Conservation (phyloP, 2,329 filamentous ascomycete genomes). For the Metarhizium robertsii region DNA sequence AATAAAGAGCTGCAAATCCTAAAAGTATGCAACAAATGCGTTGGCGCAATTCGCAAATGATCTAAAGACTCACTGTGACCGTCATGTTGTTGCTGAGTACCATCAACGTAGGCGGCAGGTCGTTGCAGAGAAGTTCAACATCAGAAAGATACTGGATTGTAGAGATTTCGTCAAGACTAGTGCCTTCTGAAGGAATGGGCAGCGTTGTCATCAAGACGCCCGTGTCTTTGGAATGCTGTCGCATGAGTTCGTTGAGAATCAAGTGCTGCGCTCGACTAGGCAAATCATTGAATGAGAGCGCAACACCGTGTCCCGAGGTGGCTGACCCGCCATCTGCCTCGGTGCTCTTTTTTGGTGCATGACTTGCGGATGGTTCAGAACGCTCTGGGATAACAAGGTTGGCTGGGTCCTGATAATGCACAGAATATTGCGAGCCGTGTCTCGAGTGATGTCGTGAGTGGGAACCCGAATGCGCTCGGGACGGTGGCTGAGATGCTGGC, state of each 20-base stretch:
- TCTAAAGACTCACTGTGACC: conserved; percentile 64
- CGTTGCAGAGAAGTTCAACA: conserved; percentile 68
- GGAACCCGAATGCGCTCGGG: conserved; percentile 10
- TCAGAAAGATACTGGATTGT: conserved; percentile 69
- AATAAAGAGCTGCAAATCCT: background rate
- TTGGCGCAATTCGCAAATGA: background rate
- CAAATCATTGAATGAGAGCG: conserved; percentile 78
- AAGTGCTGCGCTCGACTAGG: conserved; percentile 78
- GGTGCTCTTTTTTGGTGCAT: conserved; percentile 5
- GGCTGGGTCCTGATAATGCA: conserved; percentile 22
- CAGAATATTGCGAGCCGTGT: conserved; percentile 25
- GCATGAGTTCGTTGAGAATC: conserved; percentile 78
- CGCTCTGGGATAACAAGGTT: conserved; percentile 35
- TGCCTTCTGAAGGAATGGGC: conserved; percentile 71
- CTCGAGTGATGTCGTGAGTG: conserved; percentile 27
- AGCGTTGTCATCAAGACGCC: conserved; percentile 77
- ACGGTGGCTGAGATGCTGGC: conserved; percentile 10
- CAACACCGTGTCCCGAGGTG: conserved; percentile 51
- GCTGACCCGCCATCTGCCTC: conserved; percentile 27
- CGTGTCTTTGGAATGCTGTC: conserved; percentile 55
- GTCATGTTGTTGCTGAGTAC: conserved; percentile 88
- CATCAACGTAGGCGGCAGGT: conserved; percentile 65
- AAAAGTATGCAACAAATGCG: background rate
- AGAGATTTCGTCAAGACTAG: conserved; percentile 57
- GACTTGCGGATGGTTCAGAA: conserved; percentile 10